Evolutionary conservation across 2,329 filamentous ascomycete species (phyloP).

Genomic region (Phaeosphaeria sp.): DNA sequence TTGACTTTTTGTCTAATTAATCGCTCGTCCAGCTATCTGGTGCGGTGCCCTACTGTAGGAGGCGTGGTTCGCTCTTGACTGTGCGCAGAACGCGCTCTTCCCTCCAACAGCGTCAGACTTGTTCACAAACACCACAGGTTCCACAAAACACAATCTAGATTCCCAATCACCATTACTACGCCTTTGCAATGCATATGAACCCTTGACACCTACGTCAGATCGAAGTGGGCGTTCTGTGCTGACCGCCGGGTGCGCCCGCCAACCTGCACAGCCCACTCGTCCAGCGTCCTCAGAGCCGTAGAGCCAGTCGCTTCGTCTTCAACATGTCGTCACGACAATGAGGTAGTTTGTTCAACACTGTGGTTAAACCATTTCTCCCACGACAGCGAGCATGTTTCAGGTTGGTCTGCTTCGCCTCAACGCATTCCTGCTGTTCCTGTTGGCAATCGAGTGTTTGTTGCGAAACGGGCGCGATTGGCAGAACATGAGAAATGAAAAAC

Average conservation of each 20-base stretch:
- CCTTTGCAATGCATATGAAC: neutral
- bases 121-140: neutral
- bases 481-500: neutral
- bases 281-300: neutral
- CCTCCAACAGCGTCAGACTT: neutral
- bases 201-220: conserved; percentile 1
- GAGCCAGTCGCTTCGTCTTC: neutral
- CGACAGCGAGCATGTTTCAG: neutral
- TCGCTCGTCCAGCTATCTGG: too few species aligned
- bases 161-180: neutral
- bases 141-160: neutral
- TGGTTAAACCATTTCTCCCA: neutral
- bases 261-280: neutral
- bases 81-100: neutral
- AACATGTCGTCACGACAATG: neutral
- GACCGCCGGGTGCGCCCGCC: neutral
- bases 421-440: neutral
- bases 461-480: neutral
- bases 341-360: neutral
- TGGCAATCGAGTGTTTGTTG: neutral
- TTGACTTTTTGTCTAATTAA: too few species aligned
- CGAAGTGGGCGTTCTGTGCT: neutral
- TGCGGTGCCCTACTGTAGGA: too few species aligned
- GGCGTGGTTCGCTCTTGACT: too few species aligned
- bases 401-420: neutral